phyloP scores from a whole-genome alignment of 208 protist genomes.

The Acanthamoeba quina region DNA sequence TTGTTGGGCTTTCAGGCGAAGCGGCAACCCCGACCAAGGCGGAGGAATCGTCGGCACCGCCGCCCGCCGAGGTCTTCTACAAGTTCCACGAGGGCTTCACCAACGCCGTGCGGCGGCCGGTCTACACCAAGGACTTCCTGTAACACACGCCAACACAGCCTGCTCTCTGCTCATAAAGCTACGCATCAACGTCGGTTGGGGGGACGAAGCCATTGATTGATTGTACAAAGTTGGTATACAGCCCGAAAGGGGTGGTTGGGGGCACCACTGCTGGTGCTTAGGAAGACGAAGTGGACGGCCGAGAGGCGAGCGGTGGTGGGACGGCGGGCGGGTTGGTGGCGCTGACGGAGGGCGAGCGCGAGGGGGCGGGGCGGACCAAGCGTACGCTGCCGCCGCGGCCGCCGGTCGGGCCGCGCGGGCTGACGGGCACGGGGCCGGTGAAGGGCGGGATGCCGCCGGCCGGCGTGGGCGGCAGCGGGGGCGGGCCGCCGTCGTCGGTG shows the following conservation, averaged over 20 bases:
- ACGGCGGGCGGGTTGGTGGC: not conserved
- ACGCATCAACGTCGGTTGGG: no score
- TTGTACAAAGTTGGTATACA: no score
- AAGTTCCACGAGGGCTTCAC: conserved; percentile 75
- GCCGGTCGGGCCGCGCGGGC: not conserved
- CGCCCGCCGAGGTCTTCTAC: conserved; percentile 21
- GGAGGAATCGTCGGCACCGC: not conserved
- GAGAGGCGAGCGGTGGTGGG: not conserved
- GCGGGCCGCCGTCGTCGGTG: not conserved
- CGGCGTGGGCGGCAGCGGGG: not conserved
- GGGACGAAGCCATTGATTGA: no score
- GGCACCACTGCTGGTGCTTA: no score
- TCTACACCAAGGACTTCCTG: conserved; percentile 62
- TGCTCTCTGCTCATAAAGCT: no score
- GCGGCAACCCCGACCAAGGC: not conserved
- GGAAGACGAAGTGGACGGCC: not conserved
- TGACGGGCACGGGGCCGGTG: not conserved
- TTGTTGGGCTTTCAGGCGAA: not conserved
- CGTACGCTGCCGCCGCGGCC: not conserved
- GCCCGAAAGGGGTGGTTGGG: no score
- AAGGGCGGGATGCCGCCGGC: not conserved
- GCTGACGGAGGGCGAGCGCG: not conserved
- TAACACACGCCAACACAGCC: not conserved
- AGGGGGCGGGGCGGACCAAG: not conserved
- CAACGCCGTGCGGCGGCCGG: conserved; percentile 71